Evolutionary conservation across 805 yeast species (phyloP), one percentile per base, ranked within the genome.

Genomic region (Teunomyces cretensis): DNA sequence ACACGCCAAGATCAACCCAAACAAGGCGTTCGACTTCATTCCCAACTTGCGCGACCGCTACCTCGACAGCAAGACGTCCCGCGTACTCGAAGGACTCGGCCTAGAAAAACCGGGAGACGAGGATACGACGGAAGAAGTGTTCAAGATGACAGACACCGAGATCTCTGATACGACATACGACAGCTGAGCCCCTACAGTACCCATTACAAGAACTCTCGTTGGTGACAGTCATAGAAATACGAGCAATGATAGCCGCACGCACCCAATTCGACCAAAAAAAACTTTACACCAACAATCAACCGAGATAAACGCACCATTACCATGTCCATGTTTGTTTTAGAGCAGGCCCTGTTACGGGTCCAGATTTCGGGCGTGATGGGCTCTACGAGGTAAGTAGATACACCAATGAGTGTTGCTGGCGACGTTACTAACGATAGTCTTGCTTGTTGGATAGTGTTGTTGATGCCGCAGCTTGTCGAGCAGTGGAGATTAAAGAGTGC

Each of bases 361-460:
- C 70, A 74, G 12, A 62, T 80, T 24, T 79, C 88, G 3, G 86
- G 87, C 2, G 65, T 83, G 2, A 75, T 82, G 60, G 92, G 92
- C 2, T 81, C 88, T 9, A 76, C 86, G 7, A 78, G 84, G 61
- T 70, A 65, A 50, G 75, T 65, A 8, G 8, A 35, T 15, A 31
- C 24, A 15, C 17, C 19, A 2, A 15, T n/a, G n/a, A n/a, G n/a
- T n/a, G 15, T 12, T 17, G 5, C 36, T 4, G 6, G 6, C 24
- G 8, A 2, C 15, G 9, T 8, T 6, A n/a, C 45, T 27, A 24
- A 46, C 47, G 35, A 41, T 50, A 75, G 82, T 27, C 72, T 86
- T 33, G 89, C 92, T 0, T 84, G 92, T 61, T 87, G 91, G 90
- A 75, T 87, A 9, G 90, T 86, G 11, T 65, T 86, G 33, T 73